These are phyloP conservation scores for Coemansia sp. DNA, from an alignment of 192 early-diverging fungal species.

Conservation along the genomic window DNA sequence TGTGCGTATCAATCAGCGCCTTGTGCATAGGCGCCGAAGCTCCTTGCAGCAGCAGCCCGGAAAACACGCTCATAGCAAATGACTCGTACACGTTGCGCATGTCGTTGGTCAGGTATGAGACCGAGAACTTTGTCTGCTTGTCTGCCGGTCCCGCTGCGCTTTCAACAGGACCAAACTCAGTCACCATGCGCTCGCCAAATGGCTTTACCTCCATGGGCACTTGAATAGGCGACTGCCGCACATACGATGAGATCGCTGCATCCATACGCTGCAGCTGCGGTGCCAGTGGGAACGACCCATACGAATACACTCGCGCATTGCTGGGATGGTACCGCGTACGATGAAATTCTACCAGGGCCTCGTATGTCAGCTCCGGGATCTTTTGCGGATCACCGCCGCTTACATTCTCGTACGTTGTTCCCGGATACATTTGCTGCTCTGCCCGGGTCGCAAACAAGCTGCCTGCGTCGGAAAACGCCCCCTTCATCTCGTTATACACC, in stretches of 20 bases:
- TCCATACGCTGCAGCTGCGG: conserved; percentile 72
- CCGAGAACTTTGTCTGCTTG: conserved; percentile 76
- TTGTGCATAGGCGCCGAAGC: conserved; percentile 91
- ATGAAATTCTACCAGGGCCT: conserved; percentile 81
- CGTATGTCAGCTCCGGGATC: conserved; percentile 86
- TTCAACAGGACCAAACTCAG: conserved; percentile 49
- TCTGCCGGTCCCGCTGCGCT: conserved; percentile 51
- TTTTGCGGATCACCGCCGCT: conserved; percentile 88
- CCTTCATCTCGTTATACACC: conserved; percentile 99
- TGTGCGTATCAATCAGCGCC: conserved; percentile 83
- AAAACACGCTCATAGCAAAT: conserved; percentile 76
- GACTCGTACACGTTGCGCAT: conserved; percentile 77
- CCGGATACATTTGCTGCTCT: conserved; percentile 82
- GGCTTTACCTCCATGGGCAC: conserved; percentile 60
- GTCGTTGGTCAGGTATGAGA: conserved; percentile 74
- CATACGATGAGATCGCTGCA: conserved; percentile 59
- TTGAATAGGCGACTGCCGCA: conserved; percentile 41
- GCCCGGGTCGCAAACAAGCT: conserved; percentile 72
- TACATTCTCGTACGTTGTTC: conserved; percentile 74
- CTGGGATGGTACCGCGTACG: conserved; percentile 85
- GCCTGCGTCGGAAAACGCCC: conserved; percentile 75
- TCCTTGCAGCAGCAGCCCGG: conserved; percentile 80
- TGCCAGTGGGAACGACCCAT: conserved; percentile 78
- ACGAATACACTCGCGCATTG: conserved; percentile 89
- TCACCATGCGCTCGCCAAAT: conserved; percentile 40